Evolutionary conservation across 1,284 basidiomycete species (phyloP).

Genomic region (Pascua guehoae): DNA sequence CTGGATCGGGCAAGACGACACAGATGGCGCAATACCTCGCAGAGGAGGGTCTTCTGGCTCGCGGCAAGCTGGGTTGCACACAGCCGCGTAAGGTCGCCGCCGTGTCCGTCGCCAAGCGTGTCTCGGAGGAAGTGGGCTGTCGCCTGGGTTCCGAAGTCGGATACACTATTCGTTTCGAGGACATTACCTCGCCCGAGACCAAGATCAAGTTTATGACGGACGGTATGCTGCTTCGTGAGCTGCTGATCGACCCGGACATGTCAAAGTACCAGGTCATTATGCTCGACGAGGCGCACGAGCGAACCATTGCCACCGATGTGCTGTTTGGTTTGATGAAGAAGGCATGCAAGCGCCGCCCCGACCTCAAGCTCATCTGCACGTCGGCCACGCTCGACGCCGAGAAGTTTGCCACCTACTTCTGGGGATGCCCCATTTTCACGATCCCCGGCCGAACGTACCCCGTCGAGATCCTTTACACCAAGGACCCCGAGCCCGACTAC

Average conservation of each 20-base stretch:
- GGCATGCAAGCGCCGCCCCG: slow-evolving; percentile 86
- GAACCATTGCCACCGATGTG: slow-evolving; percentile 96
- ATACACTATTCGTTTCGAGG: slow-evolving; percentile 98
- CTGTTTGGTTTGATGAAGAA: slow-evolving; percentile 96
- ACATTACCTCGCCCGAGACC: slow-evolving; percentile 95
- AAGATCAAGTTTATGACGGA: slow-evolving; percentile 99
- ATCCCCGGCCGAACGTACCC: slow-evolving; percentile 98
- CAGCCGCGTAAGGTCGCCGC: slow-evolving; percentile 98
- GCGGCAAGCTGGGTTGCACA: slow-evolving; percentile 89
- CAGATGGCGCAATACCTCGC: slow-evolving; percentile 93
- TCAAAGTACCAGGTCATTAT: slow-evolving; percentile 92
- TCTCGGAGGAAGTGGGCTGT: slow-evolving; percentile 95
- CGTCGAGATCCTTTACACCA: slow-evolving; percentile 95
- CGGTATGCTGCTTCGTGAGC: slow-evolving; percentile 97
- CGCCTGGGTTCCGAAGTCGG: slow-evolving; percentile 95
- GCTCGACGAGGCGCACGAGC: slow-evolving; percentile 98
- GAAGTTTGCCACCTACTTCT: slow-evolving; percentile 99
- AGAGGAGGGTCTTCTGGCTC: slow-evolving; percentile 81
- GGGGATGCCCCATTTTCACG: slow-evolving; percentile 98
- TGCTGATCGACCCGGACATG: slow-evolving; percentile 89
- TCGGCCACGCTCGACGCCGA: slow-evolving; percentile 99
- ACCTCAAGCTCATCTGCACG: slow-evolving; percentile 96
- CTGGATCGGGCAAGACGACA: slow-evolving; percentile 88
- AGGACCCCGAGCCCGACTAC: slow-evolving; percentile 98
- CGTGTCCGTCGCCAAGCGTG: slow-evolving; percentile 98